A percentile compares a stretch with the other conserved stretches of the same genome.
Evolutionary conservation across 2,329 filamentous ascomycete genomes (phyloP).

Genomic region (Trichoderma gracile): DNA sequence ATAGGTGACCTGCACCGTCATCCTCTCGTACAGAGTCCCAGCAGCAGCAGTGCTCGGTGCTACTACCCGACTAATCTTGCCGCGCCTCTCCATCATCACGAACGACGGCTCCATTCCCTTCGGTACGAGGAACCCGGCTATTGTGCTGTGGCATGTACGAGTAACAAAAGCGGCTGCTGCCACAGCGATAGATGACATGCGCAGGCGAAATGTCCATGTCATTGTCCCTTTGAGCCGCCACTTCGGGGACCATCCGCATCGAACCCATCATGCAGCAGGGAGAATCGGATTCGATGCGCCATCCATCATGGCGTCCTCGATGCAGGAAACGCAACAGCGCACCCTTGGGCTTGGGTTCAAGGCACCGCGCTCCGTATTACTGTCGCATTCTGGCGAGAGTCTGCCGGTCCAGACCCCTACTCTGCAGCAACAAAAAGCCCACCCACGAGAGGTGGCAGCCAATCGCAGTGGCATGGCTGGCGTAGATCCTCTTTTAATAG

Average conservation of each 20-base stretch:
- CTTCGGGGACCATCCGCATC: background rate
- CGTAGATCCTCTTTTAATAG: slow-evolving; percentile 21
- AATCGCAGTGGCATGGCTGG: slow-evolving; percentile 19
- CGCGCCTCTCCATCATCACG: background rate
- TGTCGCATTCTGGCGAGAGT: slow-evolving; percentile 1
- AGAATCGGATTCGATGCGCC: background rate
- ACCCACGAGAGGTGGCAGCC: slow-evolving; percentile 2
- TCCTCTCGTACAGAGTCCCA: background rate
- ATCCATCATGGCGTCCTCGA: background rate
- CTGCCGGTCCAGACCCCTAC: slow-evolving; percentile 13
- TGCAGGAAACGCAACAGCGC: background rate
- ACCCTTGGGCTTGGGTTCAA: no score
- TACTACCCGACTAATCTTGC: slow-evolving; percentile 9
- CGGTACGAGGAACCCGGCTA: background rate
- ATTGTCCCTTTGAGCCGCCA: slow-evolving; percentile 4
- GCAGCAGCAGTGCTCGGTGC: slow-evolving; percentile 6
- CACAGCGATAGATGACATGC: background rate
- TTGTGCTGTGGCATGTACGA: background rate
- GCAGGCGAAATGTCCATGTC: background rate
- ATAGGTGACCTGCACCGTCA: background rate
- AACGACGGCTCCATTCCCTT: no score
- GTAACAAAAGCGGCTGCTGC: no score
- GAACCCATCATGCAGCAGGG: slow-evolving; percentile 8
- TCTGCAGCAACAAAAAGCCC: slow-evolving; percentile 4
- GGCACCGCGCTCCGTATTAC: background rate